Base-by-base conservation (phyloP, 2,329 filamentous ascomycete species). In the Talaromyces sp. region DNA sequence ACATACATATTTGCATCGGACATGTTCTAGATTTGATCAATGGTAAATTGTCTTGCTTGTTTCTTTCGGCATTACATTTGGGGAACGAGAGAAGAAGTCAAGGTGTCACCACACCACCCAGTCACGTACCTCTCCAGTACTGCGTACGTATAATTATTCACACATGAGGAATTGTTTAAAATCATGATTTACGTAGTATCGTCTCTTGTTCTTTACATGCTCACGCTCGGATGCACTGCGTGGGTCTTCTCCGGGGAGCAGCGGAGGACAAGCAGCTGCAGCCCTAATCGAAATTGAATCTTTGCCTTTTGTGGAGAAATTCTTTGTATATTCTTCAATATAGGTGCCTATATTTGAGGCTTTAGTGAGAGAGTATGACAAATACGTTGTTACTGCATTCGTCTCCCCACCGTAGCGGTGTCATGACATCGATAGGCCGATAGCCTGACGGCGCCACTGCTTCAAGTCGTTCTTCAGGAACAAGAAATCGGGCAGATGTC, bases 221-320 rank as follows among this genome's bases (percentile, higher is more conserved):
- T 33, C 15, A 8, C 19, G 35, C 35, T 19, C 21, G 33, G 41
- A 21, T 48, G 31, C 41, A 48, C 21, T 11, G 48, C 37, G n/a
- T 57, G 46, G 55, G 45, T 52, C 36, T 50, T 52, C 45, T 50
- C 54, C 45, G 46, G 55, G 55, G 46, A 51, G 55, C 45, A 37
- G 45, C 45, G 55, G 45, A 57, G 46, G 43, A 43, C n/a, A 21
- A 40, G 54, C 52, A 52, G 19, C 57, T 59, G 57, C 58, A 56
- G 58, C 53, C 58, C 58, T 60, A 56, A 60, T 60, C 52, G 45
- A 46, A 60, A 60, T 60, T 39, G 45, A 25, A 28, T 28, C 40
- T 31, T 40, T 48, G 19, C 36, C 35, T 36, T 25, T 31, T 40
- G 43, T 46, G 43, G 43, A 46, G 25, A 19, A 25, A 31, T 22